Percentiles rank a stretch among this genome's conserved stretches.
Conservation (phyloP, 2,329 filamentous ascomycete genomes). For the Fusarium sp. region DNA sequence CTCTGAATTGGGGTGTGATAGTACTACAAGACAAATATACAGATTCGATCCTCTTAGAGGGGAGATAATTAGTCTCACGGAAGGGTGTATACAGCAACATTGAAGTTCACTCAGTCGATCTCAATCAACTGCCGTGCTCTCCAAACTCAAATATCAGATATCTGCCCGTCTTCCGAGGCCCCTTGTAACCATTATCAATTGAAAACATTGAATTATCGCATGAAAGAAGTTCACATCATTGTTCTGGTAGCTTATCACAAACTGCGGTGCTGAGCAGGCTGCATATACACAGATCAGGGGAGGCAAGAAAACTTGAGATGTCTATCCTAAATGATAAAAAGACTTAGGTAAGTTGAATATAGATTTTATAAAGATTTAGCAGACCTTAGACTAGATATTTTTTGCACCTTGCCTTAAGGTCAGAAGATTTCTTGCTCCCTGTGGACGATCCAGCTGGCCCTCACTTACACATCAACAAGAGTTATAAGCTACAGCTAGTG, state of each 20-base stretch:
- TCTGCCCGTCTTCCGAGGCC: background rate
- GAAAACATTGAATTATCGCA: background rate
- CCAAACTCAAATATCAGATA: background rate
- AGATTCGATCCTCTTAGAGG: accelerated
- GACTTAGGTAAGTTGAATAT: background rate
- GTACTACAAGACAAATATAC: background rate
- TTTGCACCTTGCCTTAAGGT: background rate
- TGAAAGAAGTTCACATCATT: background rate
- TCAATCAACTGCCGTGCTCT: background rate
- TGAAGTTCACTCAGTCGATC: background rate
- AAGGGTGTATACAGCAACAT: background rate
- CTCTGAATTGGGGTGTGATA: background rate
- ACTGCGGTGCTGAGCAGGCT: background rate
- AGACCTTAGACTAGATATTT: background rate
- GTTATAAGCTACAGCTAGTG: background rate
- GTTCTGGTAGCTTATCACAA: background rate
- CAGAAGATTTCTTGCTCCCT: background rate
- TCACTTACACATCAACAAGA: background rate
- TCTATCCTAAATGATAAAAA: background rate
- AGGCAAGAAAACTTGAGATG: background rate
- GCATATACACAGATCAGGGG: background rate
- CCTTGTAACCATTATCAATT: background rate
- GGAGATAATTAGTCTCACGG: background rate
- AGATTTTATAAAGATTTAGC: background rate
- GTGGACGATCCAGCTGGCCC: background rate